Evolutionary conservation across 495 filamentous ascomycete species (phyloP).

Genomic region (Penicillium canariense): DNA sequence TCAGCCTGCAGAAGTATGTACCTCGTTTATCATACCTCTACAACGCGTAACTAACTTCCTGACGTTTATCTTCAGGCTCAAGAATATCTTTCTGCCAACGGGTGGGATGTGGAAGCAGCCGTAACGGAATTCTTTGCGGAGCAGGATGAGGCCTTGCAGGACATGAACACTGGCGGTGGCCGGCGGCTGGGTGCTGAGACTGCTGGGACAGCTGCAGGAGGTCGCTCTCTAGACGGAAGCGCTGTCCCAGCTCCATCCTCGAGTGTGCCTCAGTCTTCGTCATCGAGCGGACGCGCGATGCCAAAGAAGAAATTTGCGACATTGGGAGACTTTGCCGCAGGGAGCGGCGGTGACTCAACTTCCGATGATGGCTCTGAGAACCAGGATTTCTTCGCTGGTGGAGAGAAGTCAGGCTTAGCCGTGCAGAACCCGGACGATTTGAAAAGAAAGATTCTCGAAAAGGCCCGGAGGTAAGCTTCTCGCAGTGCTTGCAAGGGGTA

Average conservation of each 20-base stretch:
- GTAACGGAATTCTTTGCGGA: constrained; percentile 68
- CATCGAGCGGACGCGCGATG: constrained; percentile 27
- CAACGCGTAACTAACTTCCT: constrained; percentile 1
- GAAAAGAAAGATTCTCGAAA: constrained; percentile 75
- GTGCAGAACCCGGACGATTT: constrained; percentile 85
- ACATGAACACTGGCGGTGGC: constrained; percentile 31
- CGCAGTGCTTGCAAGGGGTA: neutral
- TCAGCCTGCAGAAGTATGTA: constrained; percentile 59
- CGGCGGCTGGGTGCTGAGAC: constrained; percentile 31
- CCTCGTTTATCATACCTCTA: neutral
- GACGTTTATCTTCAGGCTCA: constrained; percentile 53
- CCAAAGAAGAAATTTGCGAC: constrained; percentile 57
- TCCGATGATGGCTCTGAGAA: constrained; percentile 61
- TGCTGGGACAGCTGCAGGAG: constrained; percentile 16
- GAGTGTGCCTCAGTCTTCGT: constrained; percentile 32
- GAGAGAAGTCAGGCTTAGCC: constrained; percentile 93
- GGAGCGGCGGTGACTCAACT: constrained; percentile 56
- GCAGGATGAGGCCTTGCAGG: constrained; percentile 57
- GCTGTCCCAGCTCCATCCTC: constrained; percentile 31
- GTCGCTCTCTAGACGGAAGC: constrained; percentile 35
- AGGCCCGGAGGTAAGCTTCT: constrained; percentile 66
- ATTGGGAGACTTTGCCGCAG: constrained; percentile 47
- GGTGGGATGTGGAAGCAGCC: constrained; percentile 70
- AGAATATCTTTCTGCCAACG: constrained; percentile 62
- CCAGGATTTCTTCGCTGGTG: constrained; percentile 87